Conservation (phyloP, 2,329 filamentous ascomycete species). For the Colletotrichum magnum region DNA sequence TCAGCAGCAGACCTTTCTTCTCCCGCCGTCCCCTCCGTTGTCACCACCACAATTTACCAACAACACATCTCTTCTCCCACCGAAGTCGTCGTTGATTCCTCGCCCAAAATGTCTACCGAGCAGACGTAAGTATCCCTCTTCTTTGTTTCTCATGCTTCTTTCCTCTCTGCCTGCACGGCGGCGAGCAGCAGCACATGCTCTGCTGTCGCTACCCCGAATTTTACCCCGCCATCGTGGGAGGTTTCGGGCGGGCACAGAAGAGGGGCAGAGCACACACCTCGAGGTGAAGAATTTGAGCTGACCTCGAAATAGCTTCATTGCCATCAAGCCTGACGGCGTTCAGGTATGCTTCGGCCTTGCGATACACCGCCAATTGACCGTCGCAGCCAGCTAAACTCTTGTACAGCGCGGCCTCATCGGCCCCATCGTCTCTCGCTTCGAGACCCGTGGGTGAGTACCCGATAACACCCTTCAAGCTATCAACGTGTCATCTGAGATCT, state of each 20-base stretch:
- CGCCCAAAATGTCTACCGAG: conserved; percentile 80
- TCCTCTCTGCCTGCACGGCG: neutral
- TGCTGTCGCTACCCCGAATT: conserved; percentile 18
- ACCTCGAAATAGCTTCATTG: conserved; percentile 85
- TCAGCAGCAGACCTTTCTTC: conserved; percentile 46
- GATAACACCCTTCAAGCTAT: neutral
- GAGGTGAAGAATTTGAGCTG: conserved; percentile 29
- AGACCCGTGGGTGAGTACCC: conserved; percentile 85
- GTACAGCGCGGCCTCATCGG: conserved; percentile 93
- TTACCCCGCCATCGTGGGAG: conserved; percentile 51
- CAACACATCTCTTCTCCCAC: conserved; percentile 42
- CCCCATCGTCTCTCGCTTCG: conserved; percentile 98
- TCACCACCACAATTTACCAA: conserved; percentile 41
- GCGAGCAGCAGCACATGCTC: neutral
- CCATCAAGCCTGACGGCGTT: conserved; percentile 99
- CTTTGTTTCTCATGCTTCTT: conserved; percentile 14
- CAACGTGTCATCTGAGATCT: conserved; percentile 4
- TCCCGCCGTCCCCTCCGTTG: conserved; percentile 36
- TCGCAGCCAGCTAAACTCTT: conserved; percentile 26
- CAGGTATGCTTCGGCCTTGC: conserved; percentile 74
- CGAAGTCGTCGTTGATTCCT: conserved; percentile 43
- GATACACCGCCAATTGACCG: conserved; percentile 28
- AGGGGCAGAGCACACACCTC: conserved; percentile 27
- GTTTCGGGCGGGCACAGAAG: conserved; percentile 36
- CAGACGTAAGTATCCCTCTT: conserved; percentile 79